phyloP scores from a whole-genome alignment of 345 rosid genomes.

The Gossypium bickii region DNA sequence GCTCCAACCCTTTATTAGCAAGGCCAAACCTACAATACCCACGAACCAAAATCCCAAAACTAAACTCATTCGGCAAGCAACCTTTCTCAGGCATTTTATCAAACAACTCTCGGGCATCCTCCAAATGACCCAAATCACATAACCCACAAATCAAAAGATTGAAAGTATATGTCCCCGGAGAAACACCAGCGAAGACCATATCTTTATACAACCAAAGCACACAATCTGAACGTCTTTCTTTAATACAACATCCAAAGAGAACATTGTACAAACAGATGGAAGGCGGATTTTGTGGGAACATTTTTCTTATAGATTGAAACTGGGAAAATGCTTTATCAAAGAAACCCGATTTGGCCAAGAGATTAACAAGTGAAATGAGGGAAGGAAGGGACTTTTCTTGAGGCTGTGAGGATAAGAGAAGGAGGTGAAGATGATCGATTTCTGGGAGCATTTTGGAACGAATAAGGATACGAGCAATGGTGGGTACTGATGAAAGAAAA shows the following conservation, averaged over 20 bases:
- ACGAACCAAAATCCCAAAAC: slow-evolving; percentile 74
- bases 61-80: slow-evolving; percentile 75
- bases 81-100: slow-evolving; percentile 83
- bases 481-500: slow-evolving; percentile 37
- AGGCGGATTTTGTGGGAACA: slow-evolving; percentile 47
- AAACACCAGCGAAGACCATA: slow-evolving; percentile 52
- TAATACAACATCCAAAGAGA: slow-evolving; percentile 48
- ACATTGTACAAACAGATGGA: slow-evolving; percentile 54
- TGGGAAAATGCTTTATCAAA: slow-evolving; percentile 48
- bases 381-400: slow-evolving; percentile 26
- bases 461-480: slow-evolving; percentile 60
- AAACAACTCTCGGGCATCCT: slow-evolving; percentile 66
- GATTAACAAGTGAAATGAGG: slow-evolving; percentile 35
- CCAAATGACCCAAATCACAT: slow-evolving; percentile 62
- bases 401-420: slow-evolving; percentile 38
- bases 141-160: slow-evolving; percentile 63
- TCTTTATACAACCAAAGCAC: slow-evolving; percentile 78
- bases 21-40: slow-evolving; percentile 78
- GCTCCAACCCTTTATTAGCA: slow-evolving; percentile 47
- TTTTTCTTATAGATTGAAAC: slow-evolving; percentile 47
- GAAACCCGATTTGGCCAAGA: slow-evolving; percentile 51
- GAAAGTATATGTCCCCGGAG: slow-evolving; percentile 75
- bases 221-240: slow-evolving; percentile 37
- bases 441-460: slow-evolving; percentile 57
- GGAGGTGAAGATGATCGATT: slow-evolving; percentile 58